These are phyloP conservation scores for Berberis vulgaris DNA, from an alignment of 164 flowering plant genomes.

Conservation along the genomic window DNA sequence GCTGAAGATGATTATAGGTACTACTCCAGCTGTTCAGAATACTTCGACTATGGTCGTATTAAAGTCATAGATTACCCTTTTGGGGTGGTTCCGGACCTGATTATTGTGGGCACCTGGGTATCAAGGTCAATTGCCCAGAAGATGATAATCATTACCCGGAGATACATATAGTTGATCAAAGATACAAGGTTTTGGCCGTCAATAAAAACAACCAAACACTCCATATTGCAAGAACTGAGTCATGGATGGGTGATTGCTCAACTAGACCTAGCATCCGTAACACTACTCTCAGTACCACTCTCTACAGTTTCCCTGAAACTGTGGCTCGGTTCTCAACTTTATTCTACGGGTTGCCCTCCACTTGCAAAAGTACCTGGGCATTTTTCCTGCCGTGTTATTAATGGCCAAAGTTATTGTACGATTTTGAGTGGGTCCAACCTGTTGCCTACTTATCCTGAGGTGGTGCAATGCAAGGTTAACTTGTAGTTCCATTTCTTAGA, in stretches of 20 bases:
- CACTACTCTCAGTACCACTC: constrained; percentile 13
- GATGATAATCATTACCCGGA: too few species aligned
- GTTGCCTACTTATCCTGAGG: too few species aligned
- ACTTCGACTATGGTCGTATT: not conserved
- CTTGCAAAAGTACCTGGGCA: not conserved
- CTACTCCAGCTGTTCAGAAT: too few species aligned
- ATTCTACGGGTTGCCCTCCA: constrained; percentile 5
- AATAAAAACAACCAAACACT: not conserved
- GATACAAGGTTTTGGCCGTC: constrained; percentile 12
- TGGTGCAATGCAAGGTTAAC: too few species aligned
- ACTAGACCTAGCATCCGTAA: not conserved
- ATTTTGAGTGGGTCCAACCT: too few species aligned
- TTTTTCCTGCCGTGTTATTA: too few species aligned
- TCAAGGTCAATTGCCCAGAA: constrained; percentile 10
- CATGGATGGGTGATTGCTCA: constrained; percentile 5
- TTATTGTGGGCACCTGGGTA: constrained; percentile 11
- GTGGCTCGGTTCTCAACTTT: constrained; percentile 10
- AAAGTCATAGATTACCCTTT: constrained; percentile 13
- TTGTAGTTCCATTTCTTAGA: too few species aligned
- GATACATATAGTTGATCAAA: not conserved
- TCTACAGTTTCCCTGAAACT: constrained; percentile 2
- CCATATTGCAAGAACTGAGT: constrained; percentile 18
- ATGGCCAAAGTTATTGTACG: too few species aligned
- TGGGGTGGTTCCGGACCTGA: constrained; percentile 16
- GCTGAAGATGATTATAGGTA: too few species aligned